These are phyloP conservation scores for Fagopyrum tataricum DNA, from an alignment of 148 eudicot genomes.

Conservation along the genomic window DNA sequence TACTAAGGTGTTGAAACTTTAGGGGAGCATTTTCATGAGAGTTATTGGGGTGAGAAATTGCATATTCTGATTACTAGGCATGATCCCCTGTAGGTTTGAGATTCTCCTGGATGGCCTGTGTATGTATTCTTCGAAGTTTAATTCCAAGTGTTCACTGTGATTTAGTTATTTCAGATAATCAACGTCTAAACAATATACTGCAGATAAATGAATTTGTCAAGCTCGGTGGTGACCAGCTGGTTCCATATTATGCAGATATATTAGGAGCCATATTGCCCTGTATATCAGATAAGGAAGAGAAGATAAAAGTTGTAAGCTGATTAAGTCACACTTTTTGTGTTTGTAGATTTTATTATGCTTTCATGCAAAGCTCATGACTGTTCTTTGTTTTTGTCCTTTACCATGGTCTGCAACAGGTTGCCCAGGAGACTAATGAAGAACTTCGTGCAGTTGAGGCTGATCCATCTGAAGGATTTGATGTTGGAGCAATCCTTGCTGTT, in stretches of 20 bases:
- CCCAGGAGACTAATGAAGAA: constrained; percentile 94
- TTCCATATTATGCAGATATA: constrained; percentile 94
- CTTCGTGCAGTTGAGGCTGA: constrained; percentile 67
- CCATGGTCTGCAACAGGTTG: constrained; percentile 47
- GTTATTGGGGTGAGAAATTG: not conserved
- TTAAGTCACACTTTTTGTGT: not conserved
- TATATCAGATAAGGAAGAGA: constrained; percentile 96
- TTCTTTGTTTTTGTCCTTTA: not conserved
- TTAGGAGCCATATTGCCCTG: constrained; percentile 92
- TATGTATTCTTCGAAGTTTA: not conserved
- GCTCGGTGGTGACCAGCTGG: constrained; percentile 91
- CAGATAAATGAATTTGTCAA: constrained; percentile 98
- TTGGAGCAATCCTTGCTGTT: constrained; percentile 76
- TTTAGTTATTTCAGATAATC: not conserved
- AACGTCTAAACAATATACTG: constrained; percentile 15
- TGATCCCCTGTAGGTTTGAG: not conserved
- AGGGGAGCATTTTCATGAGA: not conserved
- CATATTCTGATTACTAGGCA: not conserved
- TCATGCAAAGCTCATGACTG: not conserved
- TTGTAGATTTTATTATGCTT: not conserved
- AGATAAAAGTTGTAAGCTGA: constrained; percentile 80
- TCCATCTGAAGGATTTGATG: constrained; percentile 89
- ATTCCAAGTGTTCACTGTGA: not conserved
- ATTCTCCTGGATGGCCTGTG: not conserved
- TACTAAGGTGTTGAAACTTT: not conserved